phyloP scores from a whole-genome alignment of 495 filamentous ascomycete genomes.

The Neurospora intermedia region DNA sequence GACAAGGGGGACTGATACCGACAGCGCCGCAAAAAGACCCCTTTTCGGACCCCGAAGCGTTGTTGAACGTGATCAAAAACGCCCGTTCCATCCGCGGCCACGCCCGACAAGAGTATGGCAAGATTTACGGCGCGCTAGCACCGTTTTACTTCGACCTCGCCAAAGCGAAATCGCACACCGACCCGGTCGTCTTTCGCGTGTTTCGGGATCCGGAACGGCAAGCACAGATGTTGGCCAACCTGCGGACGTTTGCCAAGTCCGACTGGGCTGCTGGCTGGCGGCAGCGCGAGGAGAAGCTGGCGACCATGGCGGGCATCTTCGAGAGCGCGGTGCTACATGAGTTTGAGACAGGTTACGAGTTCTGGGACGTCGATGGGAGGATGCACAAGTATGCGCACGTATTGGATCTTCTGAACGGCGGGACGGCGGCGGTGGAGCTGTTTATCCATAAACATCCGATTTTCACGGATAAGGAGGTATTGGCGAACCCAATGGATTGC shows the following conservation, averaged over 20 bases:
- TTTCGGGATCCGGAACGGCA: constrained; percentile 83
- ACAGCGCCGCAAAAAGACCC: constrained; percentile 11
- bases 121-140: constrained; percentile 74
- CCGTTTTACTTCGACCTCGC: constrained; percentile 82
- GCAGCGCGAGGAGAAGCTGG: constrained; percentile 57
- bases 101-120: constrained; percentile 83
- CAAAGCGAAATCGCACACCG: constrained; percentile 58
- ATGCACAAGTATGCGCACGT: constrained; percentile 88
- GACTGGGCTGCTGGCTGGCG: constrained; percentile 68
- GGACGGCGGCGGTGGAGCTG: constrained; percentile 61
- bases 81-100: constrained; percentile 73
- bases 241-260: constrained; percentile 65
- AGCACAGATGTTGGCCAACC: constrained; percentile 73
- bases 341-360: constrained; percentile 84
- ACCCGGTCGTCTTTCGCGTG: constrained; percentile 73
- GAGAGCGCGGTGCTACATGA: constrained; percentile 83
- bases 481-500: constrained; percentile 75
- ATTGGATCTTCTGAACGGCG: constrained; percentile 72
- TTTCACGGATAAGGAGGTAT: constrained; percentile 56
- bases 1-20: background rate
- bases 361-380: constrained; percentile 76
- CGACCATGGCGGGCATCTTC: constrained; percentile 69
- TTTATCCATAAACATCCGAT: constrained; percentile 84
- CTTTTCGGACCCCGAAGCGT: constrained; percentile 41
- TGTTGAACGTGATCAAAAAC: constrained; percentile 55